Evolutionary conservation across 805 yeast species (phyloP).

Genomic region (Teunomyces tritomae): DNA sequence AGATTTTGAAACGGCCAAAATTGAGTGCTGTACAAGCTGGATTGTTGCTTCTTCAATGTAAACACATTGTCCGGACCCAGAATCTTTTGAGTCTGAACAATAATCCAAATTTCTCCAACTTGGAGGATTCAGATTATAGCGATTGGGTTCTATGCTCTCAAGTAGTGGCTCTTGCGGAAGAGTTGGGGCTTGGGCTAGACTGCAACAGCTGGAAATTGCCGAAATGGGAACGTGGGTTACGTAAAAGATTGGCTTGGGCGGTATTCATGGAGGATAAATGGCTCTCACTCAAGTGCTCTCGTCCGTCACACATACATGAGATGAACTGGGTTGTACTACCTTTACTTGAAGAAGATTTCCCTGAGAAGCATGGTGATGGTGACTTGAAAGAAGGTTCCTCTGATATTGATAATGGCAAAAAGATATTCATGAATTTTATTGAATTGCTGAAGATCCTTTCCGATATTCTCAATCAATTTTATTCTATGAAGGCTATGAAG

Average conservation of each 20-base stretch:
- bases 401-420: slow-evolving; percentile 69
- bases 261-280: slow-evolving; percentile 90
- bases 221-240: slow-evolving; percentile 88
- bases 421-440: slow-evolving; percentile 65
- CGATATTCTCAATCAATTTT: slow-evolving; percentile 69
- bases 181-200: slow-evolving; percentile 86
- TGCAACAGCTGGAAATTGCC: slow-evolving; percentile 91
- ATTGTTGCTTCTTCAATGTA: slow-evolving; percentile 67
- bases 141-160: slow-evolving; percentile 87
- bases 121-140: slow-evolving; percentile 45
- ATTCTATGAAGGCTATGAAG: slow-evolving; percentile 64
- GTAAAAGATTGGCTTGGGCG: slow-evolving; percentile 94
- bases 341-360: slow-evolving; percentile 73
- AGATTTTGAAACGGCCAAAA: slow-evolving; percentile 82
- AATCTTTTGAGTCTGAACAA: slow-evolving; percentile 8
- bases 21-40: slow-evolving; percentile 92
- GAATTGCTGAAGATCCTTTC: slow-evolving; percentile 65
- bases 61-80: slow-evolving; percentile 13
- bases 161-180: slow-evolving; percentile 85
- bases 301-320: slow-evolving; percentile 78
- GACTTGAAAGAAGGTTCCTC: slow-evolving; percentile 56
- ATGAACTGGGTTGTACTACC: slow-evolving; percentile 77
- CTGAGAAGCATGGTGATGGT: slow-evolving; percentile 60
- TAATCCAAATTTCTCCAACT: neutral
- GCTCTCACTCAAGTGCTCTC: slow-evolving; percentile 75